Base-by-base conservation (phyloP, 2,329 filamentous ascomycete species). In the Orbilia ellipsospora region DNA sequence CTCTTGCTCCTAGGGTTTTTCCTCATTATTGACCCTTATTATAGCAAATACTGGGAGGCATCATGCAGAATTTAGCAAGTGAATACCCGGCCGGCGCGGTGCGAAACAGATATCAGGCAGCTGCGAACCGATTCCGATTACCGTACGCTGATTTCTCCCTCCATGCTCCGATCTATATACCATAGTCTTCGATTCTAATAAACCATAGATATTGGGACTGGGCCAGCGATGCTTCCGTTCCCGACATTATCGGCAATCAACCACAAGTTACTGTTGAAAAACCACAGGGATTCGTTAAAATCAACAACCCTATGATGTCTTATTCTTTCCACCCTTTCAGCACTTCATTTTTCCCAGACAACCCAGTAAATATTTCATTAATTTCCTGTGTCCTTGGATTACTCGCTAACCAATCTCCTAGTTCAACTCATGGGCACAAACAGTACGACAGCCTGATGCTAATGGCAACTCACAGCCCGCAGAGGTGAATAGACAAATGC, bases 301-400 rank as follows among this genome's bases (percentile, higher is more conserved):
- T 75, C n/a, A 16, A 57, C 18, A 75, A 75, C 23, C 72, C 72
- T 7, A 5, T 75, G 16, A 52, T 55, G 60, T 54, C 64, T 7
- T 75, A 75, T 54, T 26, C 18, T 13, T 75, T 75, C 54, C 64
- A 75, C 28, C 72, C 72, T 4, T 75, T 75, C 42, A 69, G 60
- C 20, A 1, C 57, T 7, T 36, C 20, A 5, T 64, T 60, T 31
- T 75, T 75, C 42, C 72, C 72, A 20, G 68, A 65, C 42, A 0
- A 64, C 10, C 72, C 72, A 2, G 72, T 75, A 59, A 69, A 23
- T 23, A 52, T 64, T 42, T 1, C 4, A 2, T 48, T 12, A 4
- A 48, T 7, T 2, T 15, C 15, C 28, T 4, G 12, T 26, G 28
- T 52, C 16, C 10, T 31, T 52, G 31, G 16, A 3, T 8, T 10